Conservation (phyloP, 352 stramenopile species). For the Pythium rishiriense region DNA sequence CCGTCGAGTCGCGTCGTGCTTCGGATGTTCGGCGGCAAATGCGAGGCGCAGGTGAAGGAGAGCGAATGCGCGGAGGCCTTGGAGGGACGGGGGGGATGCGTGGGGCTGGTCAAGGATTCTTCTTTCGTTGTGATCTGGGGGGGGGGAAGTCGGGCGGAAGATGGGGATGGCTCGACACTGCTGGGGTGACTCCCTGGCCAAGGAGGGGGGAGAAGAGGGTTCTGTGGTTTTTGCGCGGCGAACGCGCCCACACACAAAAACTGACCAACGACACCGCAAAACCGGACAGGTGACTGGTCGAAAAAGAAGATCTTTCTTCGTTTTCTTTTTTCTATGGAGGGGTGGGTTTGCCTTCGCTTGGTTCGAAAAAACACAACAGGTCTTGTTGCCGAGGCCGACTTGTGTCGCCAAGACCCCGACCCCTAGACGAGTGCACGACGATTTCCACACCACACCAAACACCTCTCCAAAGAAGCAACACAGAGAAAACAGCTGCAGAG, state of each 20-base stretch:
- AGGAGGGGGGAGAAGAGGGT: neutral
- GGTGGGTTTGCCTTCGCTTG: slow-evolving; percentile 17
- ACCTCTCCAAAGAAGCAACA: slow-evolving; percentile 1
- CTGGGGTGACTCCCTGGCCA: neutral
- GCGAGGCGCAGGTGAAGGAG: neutral
- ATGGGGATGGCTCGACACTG: slow-evolving; percentile 4
- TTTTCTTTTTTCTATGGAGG: slow-evolving; percentile 19
- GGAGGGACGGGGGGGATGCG: neutral
- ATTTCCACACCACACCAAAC: slow-evolving; percentile 4
- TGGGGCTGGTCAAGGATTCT: neutral
- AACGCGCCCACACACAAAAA: slow-evolving; percentile 14
- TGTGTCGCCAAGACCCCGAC: too few species aligned
- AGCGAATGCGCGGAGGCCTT: neutral
- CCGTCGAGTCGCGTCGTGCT: neutral
- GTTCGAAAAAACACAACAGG: slow-evolving; percentile 22
- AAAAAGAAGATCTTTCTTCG: slow-evolving; percentile 27
- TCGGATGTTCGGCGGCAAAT: neutral
- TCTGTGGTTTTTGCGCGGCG: slow-evolving; percentile 10
- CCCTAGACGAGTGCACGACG: slow-evolving; percentile 11
- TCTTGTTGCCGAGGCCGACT: too few species aligned
- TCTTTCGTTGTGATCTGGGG: neutral
- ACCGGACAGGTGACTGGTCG: slow-evolving; percentile 12
- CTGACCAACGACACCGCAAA: slow-evolving; percentile 5
- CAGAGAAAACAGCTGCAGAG: neutral
- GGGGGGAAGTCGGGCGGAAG: neutral